Evolutionary conservation across 345 rosid species (phyloP).

Genomic region (Eucalyptus urophylla): DNA sequence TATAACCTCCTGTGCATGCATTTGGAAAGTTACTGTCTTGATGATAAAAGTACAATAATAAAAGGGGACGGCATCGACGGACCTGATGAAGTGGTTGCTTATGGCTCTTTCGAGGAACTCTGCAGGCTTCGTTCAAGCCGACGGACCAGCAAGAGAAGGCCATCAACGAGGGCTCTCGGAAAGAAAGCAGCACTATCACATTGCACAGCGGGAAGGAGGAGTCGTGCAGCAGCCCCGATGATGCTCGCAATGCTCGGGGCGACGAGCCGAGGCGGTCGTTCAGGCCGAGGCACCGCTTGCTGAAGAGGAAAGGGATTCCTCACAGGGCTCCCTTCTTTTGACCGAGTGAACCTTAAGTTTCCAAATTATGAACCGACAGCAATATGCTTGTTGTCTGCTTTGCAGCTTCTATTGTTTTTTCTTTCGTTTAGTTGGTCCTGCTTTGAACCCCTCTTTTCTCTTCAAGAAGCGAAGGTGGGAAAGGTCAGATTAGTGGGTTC

Average conservation of each 20-base stretch:
- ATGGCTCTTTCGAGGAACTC: not conserved
- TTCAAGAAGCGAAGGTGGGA: not conserved
- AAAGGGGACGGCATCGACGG: not conserved
- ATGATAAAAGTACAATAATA: not conserved
- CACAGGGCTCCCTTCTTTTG: conserved; percentile 35
- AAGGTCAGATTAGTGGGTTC: not conserved
- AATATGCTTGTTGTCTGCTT: not conserved
- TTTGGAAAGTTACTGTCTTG: not conserved
- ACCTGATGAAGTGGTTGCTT: not conserved
- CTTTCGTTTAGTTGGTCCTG: not conserved
- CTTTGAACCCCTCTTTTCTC: not conserved
- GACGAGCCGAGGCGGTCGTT: conserved; percentile 21
- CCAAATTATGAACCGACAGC: not conserved
- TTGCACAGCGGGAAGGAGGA: not conserved
- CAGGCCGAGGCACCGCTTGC: conserved; percentile 33
- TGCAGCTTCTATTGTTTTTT: not conserved
- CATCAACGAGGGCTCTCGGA: not conserved
- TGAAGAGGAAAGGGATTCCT: conserved; percentile 13
- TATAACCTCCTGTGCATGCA: not conserved
- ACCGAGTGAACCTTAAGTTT: not conserved
- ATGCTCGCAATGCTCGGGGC: conserved; percentile 28
- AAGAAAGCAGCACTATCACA: not conserved
- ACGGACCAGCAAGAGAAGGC: not conserved
- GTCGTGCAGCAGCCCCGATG: conserved; percentile 31
- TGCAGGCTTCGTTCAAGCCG: not conserved